Conservation (phyloP, 2,329 filamentous ascomycete species). For the Aspergillus luchuensis region DNA sequence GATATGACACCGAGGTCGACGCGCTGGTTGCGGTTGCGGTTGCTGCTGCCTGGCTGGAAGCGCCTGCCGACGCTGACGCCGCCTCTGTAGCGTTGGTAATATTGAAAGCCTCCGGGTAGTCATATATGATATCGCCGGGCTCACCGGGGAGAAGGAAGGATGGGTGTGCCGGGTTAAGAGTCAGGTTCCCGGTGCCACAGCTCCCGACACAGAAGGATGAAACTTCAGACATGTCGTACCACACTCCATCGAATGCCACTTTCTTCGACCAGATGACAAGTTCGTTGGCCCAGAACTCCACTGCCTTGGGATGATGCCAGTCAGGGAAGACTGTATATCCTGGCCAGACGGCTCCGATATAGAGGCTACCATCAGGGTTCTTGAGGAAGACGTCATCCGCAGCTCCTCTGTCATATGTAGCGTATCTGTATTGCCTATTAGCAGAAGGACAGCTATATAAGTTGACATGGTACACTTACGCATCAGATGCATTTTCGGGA, state of each 20-base stretch:
- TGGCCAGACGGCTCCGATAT: slow-evolving; percentile 60
- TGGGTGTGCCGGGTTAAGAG: slow-evolving; percentile 69
- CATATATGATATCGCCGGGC: slow-evolving; percentile 59
- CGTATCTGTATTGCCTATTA: slow-evolving; percentile 45
- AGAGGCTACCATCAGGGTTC: slow-evolving; percentile 57
- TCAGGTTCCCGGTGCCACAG: slow-evolving; percentile 67
- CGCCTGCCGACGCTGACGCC: slow-evolving; percentile 58
- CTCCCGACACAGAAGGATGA: slow-evolving; percentile 70
- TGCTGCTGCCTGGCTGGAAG: slow-evolving; percentile 53
- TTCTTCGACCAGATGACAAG: slow-evolving; percentile 56
- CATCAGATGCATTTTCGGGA: slow-evolving; percentile 67
- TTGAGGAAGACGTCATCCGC: slow-evolving; percentile 53
- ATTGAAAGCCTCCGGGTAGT: slow-evolving; percentile 71
- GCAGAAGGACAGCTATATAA: slow-evolving; percentile 15
- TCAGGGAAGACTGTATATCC: slow-evolving; percentile 64
- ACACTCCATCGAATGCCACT: slow-evolving; percentile 56
- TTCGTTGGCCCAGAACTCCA: slow-evolving; percentile 62
- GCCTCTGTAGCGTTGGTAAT: slow-evolving; percentile 69
- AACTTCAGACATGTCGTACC: slow-evolving; percentile 66
- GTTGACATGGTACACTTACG: slow-evolving; percentile 52
- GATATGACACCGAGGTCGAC: slow-evolving; percentile 49
- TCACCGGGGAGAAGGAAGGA: slow-evolving; percentile 67
- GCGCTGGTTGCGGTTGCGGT: slow-evolving; percentile 28
- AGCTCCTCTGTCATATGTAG: slow-evolving; percentile 54
- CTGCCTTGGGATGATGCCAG: slow-evolving; percentile 61